Conservation (phyloP, 1,284 basidiomycete genomes). For the Paramarasmius palmivorus region DNA sequence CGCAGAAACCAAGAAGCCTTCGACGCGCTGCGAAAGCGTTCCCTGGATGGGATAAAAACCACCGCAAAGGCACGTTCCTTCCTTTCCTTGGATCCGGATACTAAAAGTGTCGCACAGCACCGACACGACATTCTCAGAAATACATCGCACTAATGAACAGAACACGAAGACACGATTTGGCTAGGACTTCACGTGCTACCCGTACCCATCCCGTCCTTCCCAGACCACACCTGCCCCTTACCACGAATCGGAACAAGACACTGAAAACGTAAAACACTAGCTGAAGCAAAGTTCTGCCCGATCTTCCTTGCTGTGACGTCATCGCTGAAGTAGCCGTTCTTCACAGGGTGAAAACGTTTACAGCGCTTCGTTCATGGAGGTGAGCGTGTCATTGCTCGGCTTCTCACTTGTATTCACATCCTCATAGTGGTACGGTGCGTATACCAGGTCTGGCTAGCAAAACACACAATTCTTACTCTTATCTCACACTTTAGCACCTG, state of each 20-base stretch:
- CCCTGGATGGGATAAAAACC: conserved; percentile 78
- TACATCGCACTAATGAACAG: conserved; percentile 73
- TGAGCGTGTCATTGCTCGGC: conserved; percentile 32
- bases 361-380: conserved; percentile 84
- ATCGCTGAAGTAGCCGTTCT: conserved; percentile 1
- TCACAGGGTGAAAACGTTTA: conserved; percentile 76
- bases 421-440: conserved; percentile 77
- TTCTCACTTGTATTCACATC: conserved; percentile 7
- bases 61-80: conserved; percentile 71
- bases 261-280: conserved; percentile 92
- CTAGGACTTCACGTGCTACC: conserved; percentile 78
- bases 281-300: conserved; percentile 68
- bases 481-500: no score
- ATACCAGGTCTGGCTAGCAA: conserved; percentile 25
- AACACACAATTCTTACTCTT: no score
- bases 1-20: conserved; percentile 84
- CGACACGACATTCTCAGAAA: conserved; percentile 82
- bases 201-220: conserved; percentile 24
- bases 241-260: conserved; percentile 60
- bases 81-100: no score
- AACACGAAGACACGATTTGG: conserved; percentile 83
- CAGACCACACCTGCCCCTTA: conserved; percentile 24
- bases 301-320: not conserved
- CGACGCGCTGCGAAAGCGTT: conserved; percentile 77
- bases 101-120: conserved; percentile 51